Evolutionary conservation across 768 basidiomycete species (phyloP), one percentile per base, ranked within the genome.

Genomic region (Tephrocybe sp.): DNA sequence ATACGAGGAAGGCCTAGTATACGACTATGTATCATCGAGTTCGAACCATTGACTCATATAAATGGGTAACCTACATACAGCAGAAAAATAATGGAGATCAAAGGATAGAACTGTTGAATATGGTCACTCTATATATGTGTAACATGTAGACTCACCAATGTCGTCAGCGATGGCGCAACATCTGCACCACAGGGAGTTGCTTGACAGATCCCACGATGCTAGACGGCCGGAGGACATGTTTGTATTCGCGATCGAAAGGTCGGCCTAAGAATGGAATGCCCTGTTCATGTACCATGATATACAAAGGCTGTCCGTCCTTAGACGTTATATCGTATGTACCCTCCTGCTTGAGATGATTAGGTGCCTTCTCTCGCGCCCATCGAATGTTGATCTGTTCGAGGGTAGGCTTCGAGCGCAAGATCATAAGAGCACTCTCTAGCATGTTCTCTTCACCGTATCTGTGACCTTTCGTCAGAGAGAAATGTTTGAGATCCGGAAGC

Each of bases 391-490:
- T 68, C 51, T 75, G 72, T 53, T 66, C 64, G 34, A 78, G 58
- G 0, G 49, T 53, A 27, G 69, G 66, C 42, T 64, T 69, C 21
- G 55, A 51, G 39, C 60, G 64, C 24, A 74, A 49, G 19, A 78
- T 63, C 5, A 71, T 62, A 5, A 71, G 43, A 1, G 69, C 74
- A n/a, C 67, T 71, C 4, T 65, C 61, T 2, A 73, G 59, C 77
- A 78, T 77, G 53, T 56, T 70, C 58, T 74, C 74, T 50, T 75
- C 75, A 11, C 62, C 48, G 49, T 76, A 77, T 44, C 68, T 67
- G 57, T 77, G 74, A 0, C 76, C 76, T 56, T 78, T 77, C 0
- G 77, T 79, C 15, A 79, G 55, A 0, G 74, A 74, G 43, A 79
- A 76, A 0, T 69, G 62, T 46, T 69, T 70, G 11, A 79, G 70